Conservation (phyloP, 495 filamentous ascomycete species). For the Penicillium daleae region DNA sequence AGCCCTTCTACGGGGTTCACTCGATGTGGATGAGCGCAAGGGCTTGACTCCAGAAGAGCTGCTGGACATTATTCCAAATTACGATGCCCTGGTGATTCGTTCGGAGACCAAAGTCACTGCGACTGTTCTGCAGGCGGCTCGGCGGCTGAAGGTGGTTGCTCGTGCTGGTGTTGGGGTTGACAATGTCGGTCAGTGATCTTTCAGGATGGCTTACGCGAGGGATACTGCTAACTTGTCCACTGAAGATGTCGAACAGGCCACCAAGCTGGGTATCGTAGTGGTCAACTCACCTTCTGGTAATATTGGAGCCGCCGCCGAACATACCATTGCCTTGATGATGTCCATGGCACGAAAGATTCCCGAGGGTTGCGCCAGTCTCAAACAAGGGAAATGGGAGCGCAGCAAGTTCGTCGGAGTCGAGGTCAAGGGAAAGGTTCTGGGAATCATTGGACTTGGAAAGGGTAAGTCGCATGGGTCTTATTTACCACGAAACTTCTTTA, state of each 20-base stretch:
- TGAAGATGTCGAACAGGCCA: constrained; percentile 64
- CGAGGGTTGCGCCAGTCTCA: constrained; percentile 58
- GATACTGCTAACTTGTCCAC: background rate
- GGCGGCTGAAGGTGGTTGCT: constrained; percentile 70
- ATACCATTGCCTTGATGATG: constrained; percentile 69
- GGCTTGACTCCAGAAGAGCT: constrained; percentile 59
- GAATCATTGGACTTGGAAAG: constrained; percentile 71
- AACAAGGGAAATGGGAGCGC: constrained; percentile 69
- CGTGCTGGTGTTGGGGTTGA: constrained; percentile 76
- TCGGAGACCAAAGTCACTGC: constrained; percentile 74
- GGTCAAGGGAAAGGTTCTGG: constrained; percentile 69
- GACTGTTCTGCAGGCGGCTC: constrained; percentile 58
- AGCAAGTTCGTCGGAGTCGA: constrained; percentile 69
- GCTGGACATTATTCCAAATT: constrained; percentile 59
- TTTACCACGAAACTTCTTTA: background rate
- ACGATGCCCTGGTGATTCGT: constrained; percentile 71
- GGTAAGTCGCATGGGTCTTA: constrained; percentile 30
- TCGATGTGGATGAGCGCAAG: constrained; percentile 63
- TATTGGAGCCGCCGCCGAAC: constrained; percentile 71
- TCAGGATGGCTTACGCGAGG: background rate
- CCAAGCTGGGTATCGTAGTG: constrained; percentile 67
- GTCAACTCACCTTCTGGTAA: constrained; percentile 73
- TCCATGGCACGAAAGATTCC: constrained; percentile 67
- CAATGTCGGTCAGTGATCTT: constrained; percentile 56
- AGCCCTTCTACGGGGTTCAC: constrained; percentile 55